Conservation (phyloP, 805 yeast genomes). For the Ogataea naganishii region DNA sequence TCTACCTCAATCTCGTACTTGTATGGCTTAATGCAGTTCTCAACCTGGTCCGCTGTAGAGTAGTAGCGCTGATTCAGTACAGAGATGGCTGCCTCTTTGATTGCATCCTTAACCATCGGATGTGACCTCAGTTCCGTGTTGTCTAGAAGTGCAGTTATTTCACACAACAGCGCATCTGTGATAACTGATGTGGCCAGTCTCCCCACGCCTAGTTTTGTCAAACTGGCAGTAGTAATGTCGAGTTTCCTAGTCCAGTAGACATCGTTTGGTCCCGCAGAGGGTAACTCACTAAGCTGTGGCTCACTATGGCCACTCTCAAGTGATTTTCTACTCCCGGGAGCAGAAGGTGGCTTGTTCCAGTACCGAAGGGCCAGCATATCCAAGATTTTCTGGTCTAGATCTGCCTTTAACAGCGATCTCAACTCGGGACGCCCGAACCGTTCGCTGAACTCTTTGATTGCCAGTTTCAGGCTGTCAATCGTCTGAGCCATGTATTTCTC, state of each 20-base stretch:
- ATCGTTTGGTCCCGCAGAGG: slow-evolving; percentile 54
- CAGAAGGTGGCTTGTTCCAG: slow-evolving; percentile 65
- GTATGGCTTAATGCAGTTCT: slow-evolving; percentile 95
- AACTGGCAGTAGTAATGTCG: slow-evolving; percentile 72
- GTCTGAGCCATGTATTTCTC: slow-evolving; percentile 90
- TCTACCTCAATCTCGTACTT: slow-evolving; percentile 96
- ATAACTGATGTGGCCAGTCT: slow-evolving; percentile 77
- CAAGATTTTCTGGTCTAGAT: slow-evolving; percentile 80
- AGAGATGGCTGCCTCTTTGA: slow-evolving; percentile 74
- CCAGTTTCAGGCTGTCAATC: slow-evolving; percentile 75
- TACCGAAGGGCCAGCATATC: slow-evolving; percentile 84
- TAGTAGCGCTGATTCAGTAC: slow-evolving; percentile 74
- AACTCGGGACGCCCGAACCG: slow-evolving; percentile 79
- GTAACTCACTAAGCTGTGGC: slow-evolving; percentile 46
- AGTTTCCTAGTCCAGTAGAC: slow-evolving; percentile 81
- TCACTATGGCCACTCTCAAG: slow-evolving; percentile 20
- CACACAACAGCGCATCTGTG: slow-evolving; percentile 71
- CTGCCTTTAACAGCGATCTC: slow-evolving; percentile 67
- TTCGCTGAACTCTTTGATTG: slow-evolving; percentile 79
- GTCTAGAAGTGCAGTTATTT: slow-evolving; percentile 65
- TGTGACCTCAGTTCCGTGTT: slow-evolving; percentile 73
- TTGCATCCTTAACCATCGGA: slow-evolving; percentile 76
- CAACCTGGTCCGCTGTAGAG: slow-evolving; percentile 97
- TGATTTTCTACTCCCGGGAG: slow-evolving; percentile 7
- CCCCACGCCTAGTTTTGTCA: slow-evolving; percentile 92